phyloP scores from a whole-genome alignment of 139 green algal genomes.

The Picochlorum costavermella region DNA sequence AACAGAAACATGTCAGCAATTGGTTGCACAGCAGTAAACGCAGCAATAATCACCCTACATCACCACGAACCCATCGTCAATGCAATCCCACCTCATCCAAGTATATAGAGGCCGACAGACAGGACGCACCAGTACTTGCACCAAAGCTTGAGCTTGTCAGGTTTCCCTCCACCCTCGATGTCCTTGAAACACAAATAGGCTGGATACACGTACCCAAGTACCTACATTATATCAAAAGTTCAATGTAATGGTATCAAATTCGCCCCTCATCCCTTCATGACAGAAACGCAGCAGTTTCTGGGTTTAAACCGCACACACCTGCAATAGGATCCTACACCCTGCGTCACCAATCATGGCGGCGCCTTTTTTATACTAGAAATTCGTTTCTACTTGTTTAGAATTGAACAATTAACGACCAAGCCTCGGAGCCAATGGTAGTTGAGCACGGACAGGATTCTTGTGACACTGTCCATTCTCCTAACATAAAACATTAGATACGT shows the following conservation, averaged over 20 bases:
- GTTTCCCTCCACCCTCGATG: constrained; percentile 21
- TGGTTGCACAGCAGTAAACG: constrained; percentile 26
- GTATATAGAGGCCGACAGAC: too few species aligned
- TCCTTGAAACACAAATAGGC: constrained; percentile 47
- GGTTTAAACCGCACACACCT: background rate
- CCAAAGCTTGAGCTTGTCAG: constrained; percentile 30
- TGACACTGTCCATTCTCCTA: too few species aligned
- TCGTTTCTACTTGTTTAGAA: background rate
- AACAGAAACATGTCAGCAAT: constrained; percentile 38
- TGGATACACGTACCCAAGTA: constrained; percentile 42
- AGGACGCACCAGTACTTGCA: constrained; percentile 44
- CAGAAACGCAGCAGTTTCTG: background rate
- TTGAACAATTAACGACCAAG: too few species aligned
- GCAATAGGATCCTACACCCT: constrained; percentile 1
- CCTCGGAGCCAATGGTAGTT: too few species aligned
- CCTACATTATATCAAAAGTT: background rate
- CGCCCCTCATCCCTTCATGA: background rate
- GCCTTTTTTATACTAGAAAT: background rate
- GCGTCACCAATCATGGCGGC: constrained; percentile 12
- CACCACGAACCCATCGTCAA: background rate
- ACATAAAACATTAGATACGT: too few species aligned
- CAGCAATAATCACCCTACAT: constrained; percentile 23
- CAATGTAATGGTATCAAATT: background rate
- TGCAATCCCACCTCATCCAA: too few species aligned
- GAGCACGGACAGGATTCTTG: too few species aligned